Percentiles rank a stretch among this genome's conserved stretches.
Conservation (phyloP, 805 yeast species). For the Barnettozyma populi region DNA sequence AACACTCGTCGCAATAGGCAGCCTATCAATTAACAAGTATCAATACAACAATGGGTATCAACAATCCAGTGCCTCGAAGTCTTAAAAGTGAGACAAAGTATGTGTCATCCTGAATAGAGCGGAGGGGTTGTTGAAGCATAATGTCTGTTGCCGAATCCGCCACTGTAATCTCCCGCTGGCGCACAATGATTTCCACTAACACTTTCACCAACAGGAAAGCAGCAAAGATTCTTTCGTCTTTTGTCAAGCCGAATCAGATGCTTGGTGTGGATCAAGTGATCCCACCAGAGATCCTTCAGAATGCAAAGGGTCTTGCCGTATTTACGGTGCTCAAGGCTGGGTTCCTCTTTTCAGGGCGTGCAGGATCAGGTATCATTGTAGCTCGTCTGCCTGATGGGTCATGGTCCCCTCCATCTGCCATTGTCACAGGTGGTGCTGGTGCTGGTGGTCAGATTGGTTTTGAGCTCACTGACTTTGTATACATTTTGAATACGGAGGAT, state of each 20-base stretch:
- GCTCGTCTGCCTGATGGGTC: constrained; percentile 91
- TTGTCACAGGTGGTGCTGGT: constrained; percentile 96
- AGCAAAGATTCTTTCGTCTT: constrained; percentile 83
- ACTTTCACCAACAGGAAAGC: constrained; percentile 58
- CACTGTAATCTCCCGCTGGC: background rate
- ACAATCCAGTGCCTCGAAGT: constrained; percentile 93
- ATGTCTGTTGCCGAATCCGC: background rate
- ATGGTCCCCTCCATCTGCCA: constrained; percentile 98
- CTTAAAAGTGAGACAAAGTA: constrained; percentile 81
- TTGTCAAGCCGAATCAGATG: constrained; percentile 90
- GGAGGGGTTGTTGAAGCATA: background rate
- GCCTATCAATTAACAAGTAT: background rate
- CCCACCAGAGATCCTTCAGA: constrained; percentile 80
- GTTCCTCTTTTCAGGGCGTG: constrained; percentile 91
- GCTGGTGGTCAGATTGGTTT: constrained; percentile 98
- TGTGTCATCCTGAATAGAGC: constrained; percentile 27
- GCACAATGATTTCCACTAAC: background rate
- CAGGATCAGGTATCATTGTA: constrained; percentile 94
- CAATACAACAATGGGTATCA: constrained; percentile 54
- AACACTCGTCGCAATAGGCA: background rate
- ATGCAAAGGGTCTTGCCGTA: constrained; percentile 89
- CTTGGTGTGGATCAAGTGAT: constrained; percentile 84
- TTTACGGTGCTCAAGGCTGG: constrained; percentile 97
- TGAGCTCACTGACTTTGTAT: constrained; percentile 92
- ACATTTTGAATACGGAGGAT: constrained; percentile 76